A percentile compares a stretch with the other conserved stretches of the same genome.
These are phyloP conservation scores for Penicilliopsis zonata DNA, from an alignment of 495 filamentous ascomycete species.

Conservation along the genomic window DNA sequence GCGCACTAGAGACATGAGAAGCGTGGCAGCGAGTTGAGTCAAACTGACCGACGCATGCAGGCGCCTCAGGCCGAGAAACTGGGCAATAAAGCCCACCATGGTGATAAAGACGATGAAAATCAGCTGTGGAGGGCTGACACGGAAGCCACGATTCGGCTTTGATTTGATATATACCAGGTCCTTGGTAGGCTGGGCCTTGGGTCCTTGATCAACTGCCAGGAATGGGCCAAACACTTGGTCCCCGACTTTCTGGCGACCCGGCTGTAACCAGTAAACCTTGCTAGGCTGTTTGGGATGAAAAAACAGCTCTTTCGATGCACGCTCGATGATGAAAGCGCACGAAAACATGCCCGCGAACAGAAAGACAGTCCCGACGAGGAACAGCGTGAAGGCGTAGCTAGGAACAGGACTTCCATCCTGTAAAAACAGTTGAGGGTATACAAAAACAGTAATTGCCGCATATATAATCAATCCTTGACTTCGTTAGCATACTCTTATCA, in stretches of 20 bases:
- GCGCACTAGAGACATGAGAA: slow-evolving; percentile 34
- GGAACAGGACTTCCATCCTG: slow-evolving; percentile 17
- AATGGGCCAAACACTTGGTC: slow-evolving; percentile 30
- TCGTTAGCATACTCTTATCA: too few relatives aligned
- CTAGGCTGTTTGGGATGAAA: slow-evolving; percentile 15
- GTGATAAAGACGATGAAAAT: slow-evolving; percentile 14
- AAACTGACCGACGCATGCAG: slow-evolving; percentile 37
- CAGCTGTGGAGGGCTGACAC: slow-evolving; percentile 5
- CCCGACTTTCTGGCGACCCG: slow-evolving; percentile 25
- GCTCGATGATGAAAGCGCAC: slow-evolving; percentile 28
- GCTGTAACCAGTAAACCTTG: slow-evolving; percentile 33
- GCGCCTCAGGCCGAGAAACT: slow-evolving; percentile 39
- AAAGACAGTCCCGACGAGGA: slow-evolving; percentile 19
- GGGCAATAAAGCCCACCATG: slow-evolving; percentile 34
- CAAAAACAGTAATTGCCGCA: slow-evolving; percentile 21
- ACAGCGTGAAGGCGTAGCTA: slow-evolving; percentile 29
- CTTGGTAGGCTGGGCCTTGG: slow-evolving; percentile 5
- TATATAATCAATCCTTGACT: slow-evolving; percentile 24
- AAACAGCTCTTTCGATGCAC: slow-evolving; percentile 19
- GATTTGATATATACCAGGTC: slow-evolving; percentile 24
- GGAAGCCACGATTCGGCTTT: slow-evolving; percentile 5
- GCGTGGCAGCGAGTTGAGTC: slow-evolving; percentile 30
- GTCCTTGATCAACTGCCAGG: slow-evolving; percentile 17
- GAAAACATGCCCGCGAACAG: slow-evolving; percentile 29
- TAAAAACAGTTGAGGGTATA: slow-evolving; percentile 16